Base-by-base conservation (phyloP, 495 filamentous ascomycete genomes). In the Lophium mytilinum region DNA sequence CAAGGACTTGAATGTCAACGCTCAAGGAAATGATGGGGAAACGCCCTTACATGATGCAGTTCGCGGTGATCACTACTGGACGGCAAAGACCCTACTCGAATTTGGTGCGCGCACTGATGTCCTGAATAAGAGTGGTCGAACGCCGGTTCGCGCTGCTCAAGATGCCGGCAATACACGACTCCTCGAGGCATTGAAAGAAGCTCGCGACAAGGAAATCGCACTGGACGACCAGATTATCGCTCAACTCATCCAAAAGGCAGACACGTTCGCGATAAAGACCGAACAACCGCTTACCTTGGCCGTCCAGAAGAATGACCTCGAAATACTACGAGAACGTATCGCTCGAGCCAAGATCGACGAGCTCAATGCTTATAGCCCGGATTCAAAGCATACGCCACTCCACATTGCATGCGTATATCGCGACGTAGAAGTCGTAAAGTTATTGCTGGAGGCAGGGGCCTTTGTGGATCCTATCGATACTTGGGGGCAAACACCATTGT, bases 21-120 rank as follows among this genome's bases (percentile, higher is more conserved):
- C 54, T 3, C 54, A 50, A 37, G 54, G 54, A 50, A 19, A 49
- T 41, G 34, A 37, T 35, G 54, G 54, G 15, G 54, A 56, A 41
- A 56, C 54, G 17, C 34, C 54, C 4, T 37, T 56, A 11, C 54
- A 56, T 18, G 54, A 56, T 41, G 30, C 54, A 3, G 33, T 37
- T 21, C 43, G 54, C 6, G 24, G 54, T 12, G 46, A 37, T 6
- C 50, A 50, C 21, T 33, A 39, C 6, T 43, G 24, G 3, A 56
- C 54, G 6, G 34, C 45, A 5, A 50, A 43, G n/a, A 46, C 50
- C 4, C 41, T 56, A 41, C 54, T 56, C 15, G 46, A 56, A 18
- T 56, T 50, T 37, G 54, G 54, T 37, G 54, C 54, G 18, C 54
- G 54, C 9, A 56, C 54, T 21, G 54, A 56, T 37, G 21, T 56